Evolutionary conservation across 1,284 basidiomycete genomes (phyloP), one percentile per base, ranked within the genome.

Genomic region (Cryptococcus deneoformans): DNA sequence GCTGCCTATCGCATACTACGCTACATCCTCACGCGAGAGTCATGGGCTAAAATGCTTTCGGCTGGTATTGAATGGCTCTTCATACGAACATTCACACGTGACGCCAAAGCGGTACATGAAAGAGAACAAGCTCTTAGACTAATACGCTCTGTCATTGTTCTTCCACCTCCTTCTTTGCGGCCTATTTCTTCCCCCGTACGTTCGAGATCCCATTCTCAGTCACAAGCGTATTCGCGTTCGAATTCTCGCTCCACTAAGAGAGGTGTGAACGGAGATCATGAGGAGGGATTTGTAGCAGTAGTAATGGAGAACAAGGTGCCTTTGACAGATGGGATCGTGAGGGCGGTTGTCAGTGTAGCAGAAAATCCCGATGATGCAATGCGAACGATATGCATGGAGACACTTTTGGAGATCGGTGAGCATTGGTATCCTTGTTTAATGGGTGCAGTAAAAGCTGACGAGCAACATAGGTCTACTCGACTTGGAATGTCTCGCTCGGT

Each of bases 121-220:
- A 90, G 93, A 70, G 91, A 97, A 71, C 93, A 98, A 73, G 92
- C 86, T n/a, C 85, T 99, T 66, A 91, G 92, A 62, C 84, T 98
- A 20, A 84, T 98, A 49, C 87, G 95, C n/a, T 80, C 86, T 1
- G 84, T 94, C 44, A 83, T 94, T 20, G 86, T 64, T 5, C 67
- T 77, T 0, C 70, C 74, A 1, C 59, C 67, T 12, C 43, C 58
- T 34, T 39, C 55, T 40, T 39, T 43, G 9, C 34, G 49, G 8
- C 57, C 54, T 14, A 39, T 44, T 6, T 56, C 62, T 14, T 58
- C 61, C 2, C 58, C 57, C 1, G 20, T 51, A 2, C 45, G 36
- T 35, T 46, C 56, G 5, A 35, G 59, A 20, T 59, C 57, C 2
- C 54, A 52, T 10, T 58, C 57, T n/a, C 20, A 20, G 20, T 20